Base-by-base conservation (phyloP, 371 early-diverging fungal genomes). In the Rhizomucor pusillus region DNA sequence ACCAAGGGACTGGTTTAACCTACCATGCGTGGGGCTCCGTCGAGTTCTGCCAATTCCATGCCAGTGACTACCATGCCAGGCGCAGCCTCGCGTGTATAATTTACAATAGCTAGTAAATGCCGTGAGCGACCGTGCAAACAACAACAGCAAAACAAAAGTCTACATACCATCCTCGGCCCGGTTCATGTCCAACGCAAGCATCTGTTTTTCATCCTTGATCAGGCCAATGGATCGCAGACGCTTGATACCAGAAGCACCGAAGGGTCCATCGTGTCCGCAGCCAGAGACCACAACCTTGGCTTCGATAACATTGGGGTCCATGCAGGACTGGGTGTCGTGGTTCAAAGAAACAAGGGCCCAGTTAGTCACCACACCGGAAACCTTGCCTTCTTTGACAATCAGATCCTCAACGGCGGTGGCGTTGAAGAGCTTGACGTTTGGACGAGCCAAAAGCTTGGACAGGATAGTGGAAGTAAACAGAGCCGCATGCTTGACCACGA, bases 371-470 rank as follows among this genome's bases (percentile, higher is more conserved):
- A 77, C 85, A 58, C 78, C 87, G 56, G 75, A 65, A 33, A 86
- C 79, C 51, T 67, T 65, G 11, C 56, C 51, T 0, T 67, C 43
- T 69, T 86, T 85, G 72, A 89, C 85, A 47, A 89, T 85, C 50
- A 89, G 63, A 54, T 89, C 89, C 60, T 89, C 87, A 43, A 74
- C 84, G 24, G 87, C 86, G 43, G 87, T 87, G 37, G 90, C 90
- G 67, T 89, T 89, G 79, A 87, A 89, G 50, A 89, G 80, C 73
- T 82, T 85, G 60, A 89, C 90, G 62, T 86, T 86, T 50, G 83
- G 80, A 50, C 79, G 77, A 54, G 70, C 62, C 43, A 89, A 71
- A 24, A 86, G 61, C 76, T 85, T 86, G 73, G 84, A 78, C 23
- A 89, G 62, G 59, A 87, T 79, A 50, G 90, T 89, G 10, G 90